Base-by-base conservation (phyloP, 83 land plant species). In the Picea abies region DNA sequence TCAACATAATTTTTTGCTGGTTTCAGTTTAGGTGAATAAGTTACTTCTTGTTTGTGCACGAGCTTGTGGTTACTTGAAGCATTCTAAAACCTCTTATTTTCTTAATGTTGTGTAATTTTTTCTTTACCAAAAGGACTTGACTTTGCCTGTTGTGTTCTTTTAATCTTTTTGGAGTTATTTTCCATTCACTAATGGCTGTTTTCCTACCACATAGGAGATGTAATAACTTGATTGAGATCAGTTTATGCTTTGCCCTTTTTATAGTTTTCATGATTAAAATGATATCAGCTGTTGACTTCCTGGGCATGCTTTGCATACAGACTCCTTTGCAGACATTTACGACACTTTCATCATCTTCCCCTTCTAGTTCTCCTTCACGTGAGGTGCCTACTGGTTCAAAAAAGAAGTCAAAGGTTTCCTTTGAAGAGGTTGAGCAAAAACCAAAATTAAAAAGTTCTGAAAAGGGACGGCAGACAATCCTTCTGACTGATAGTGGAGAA, bases 301-400 rank as follows among this genome's bases (percentile, higher is more conserved):
- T 41, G 47, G 23, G 9, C n/a, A 41, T 41, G 76, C 52, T 72
- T 2, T 41, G 25, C 17, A 22, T 41, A 72, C 25, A 72, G 76
- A 11, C 76, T 35, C 76, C 76, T 19, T 19, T 20, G 76, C 76
- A 41, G 56, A 72, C 76, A 41, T 41, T 72, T 44, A 72, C 76
- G n/a, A 72, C 76, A 72, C 39, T 49, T 20, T 22, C 44, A 9
- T 72, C 76, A 15, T 72, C 76, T 37, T 72, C 76, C 49, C 76
- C 76, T 72, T 72, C 76, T 14, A 72, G 7, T 72, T 72, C 76
- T 72, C 56, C 76, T 72, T 72, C 76, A 5, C 23, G 52, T 41
- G 76, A 72, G 22, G 25, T 35, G 52, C 76, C 76, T 19, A 17
- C 20, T 69, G 35, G 73, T 69, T 69, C 73, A 69, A 69, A 69